Conservation (phyloP, 2,329 filamentous ascomycete genomes). For the Coniochaeta sp. region DNA sequence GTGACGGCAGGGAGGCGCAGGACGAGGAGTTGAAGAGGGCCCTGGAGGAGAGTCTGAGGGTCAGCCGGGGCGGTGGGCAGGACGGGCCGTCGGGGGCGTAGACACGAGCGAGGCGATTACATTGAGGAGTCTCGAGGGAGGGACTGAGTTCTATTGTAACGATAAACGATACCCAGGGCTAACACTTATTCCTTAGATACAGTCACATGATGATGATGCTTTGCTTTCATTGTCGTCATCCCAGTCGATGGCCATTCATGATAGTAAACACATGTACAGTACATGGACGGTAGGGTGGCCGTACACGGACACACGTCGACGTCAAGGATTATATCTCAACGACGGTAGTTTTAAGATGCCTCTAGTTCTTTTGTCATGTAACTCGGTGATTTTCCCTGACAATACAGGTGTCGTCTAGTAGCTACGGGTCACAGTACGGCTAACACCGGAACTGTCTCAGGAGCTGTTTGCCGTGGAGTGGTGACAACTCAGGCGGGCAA, state of each 20-base stretch:
- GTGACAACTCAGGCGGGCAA: not conserved
- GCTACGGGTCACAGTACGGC: not conserved
- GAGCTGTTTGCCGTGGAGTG: not conserved
- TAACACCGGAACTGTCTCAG: not conserved
- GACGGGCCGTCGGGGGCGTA: slow-evolving; percentile 5
- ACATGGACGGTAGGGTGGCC: too few species aligned
- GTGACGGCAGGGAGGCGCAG: slow-evolving; percentile 43
- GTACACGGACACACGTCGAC: too few species aligned
- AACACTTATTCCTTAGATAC: not conserved
- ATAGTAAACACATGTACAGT: not conserved
- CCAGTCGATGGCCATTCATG: slow-evolving; percentile 1
- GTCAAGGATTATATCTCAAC: too few species aligned
- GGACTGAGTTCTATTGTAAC: not conserved
- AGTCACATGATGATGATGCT: not conserved
- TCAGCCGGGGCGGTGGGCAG: slow-evolving; percentile 16
- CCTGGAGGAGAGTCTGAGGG: slow-evolving; percentile 47
- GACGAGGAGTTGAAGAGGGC: slow-evolving; percentile 49
- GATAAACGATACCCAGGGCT: not conserved
- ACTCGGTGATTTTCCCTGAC: not conserved
- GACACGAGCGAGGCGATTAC: not conserved
- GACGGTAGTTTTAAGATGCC: too few species aligned
- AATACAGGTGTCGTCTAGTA: not conserved
- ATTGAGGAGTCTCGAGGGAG: too few species aligned
- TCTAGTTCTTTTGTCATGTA: slow-evolving; percentile 2
- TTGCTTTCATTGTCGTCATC: not conserved